Base-by-base conservation (phyloP, 2,329 filamentous ascomycete species). In the Metarhizium album region DNA sequence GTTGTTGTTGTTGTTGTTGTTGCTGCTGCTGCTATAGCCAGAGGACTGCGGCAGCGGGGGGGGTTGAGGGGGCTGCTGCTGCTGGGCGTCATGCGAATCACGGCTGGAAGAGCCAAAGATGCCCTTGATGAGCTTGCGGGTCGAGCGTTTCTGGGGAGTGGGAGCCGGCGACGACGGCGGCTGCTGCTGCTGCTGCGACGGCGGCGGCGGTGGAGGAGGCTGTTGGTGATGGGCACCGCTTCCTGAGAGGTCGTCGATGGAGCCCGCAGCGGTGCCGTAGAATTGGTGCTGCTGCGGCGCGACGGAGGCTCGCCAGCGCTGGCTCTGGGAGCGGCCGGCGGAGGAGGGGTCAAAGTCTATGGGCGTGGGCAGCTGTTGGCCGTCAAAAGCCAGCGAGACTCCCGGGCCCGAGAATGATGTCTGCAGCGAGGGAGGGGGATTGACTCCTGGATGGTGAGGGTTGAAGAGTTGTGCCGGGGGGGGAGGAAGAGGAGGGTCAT, bases 101-200 rank as follows among this genome's bases (percentile, higher is more conserved):
- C 56, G 54, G 38, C 43, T 52, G 46, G 69, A n/a, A n/a, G n/a
- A 69, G 56, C 72, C 69, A 54, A 79, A 71, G 55, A 80, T 74
- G 57, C 72, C 76, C 64, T 74, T 79, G 63, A 80, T 72, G 54
- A 79, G 64, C 59, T 74, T 75, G 56, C 75, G 72, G 42, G 74
- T 73, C 43, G 73, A 76, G 53, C 74, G 73, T 59, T 75, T 75
- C 53, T 77, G 65, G 49, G 64, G 63, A 45, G 62, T 51, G 46
- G 65, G 61, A 53, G 59, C 55, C 46, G 52, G 51, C 48, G 52
- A 51, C 13, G 57, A 58, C 48, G 58, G 68, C 50, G 70, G 68
- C 45, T 69, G 67, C 20, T 65, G 58, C 50, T 70, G 68, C 45
- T 69, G 67, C 20, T 65, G 58, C 33, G 62, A 61, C 50, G 68